These are phyloP conservation scores for Thozetella sp. DNA, from an alignment of 495 filamentous ascomycete genomes.

Conservation along the genomic window DNA sequence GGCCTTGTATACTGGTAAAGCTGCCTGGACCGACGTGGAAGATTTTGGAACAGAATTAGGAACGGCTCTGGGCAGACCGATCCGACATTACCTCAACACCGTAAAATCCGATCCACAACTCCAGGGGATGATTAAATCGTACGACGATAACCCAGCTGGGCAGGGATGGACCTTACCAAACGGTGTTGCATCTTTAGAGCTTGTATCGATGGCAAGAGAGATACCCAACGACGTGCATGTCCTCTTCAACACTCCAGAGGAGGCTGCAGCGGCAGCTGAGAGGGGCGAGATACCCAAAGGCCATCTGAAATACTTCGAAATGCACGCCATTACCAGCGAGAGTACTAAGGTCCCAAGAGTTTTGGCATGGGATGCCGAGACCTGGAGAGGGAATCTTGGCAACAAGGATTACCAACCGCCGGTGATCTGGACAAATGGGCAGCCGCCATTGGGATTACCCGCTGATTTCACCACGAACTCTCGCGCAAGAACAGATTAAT, in stretches of 20 bases:
- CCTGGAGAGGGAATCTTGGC: neutral
- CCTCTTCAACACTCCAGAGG: neutral
- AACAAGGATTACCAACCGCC: slow-evolving; percentile 1
- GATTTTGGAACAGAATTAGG: neutral
- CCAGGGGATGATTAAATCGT: neutral
- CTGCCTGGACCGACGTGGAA: neutral
- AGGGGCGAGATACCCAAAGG: neutral
- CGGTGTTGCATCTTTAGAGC: neutral
- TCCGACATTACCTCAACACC: slow-evolving; percentile 1
- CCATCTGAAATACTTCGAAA: neutral
- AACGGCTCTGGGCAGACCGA: neutral
- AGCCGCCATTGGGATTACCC: neutral
- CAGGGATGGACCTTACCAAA: slow-evolving; percentile 1
- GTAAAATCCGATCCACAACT: neutral
- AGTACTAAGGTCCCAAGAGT: neutral
- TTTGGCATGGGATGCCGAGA: neutral
- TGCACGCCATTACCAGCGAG: neutral
- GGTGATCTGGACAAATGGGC: neutral
- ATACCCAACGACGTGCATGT: neutral
- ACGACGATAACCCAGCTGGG: neutral
- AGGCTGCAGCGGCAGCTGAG: neutral
- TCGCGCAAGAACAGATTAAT: neutral
- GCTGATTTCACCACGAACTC: neutral
- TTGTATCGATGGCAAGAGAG: neutral
- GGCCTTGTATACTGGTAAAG: neutral